Evolutionary conservation across 2,329 filamentous ascomycete genomes (phyloP).

Genomic region (Neonectria ditissima): DNA sequence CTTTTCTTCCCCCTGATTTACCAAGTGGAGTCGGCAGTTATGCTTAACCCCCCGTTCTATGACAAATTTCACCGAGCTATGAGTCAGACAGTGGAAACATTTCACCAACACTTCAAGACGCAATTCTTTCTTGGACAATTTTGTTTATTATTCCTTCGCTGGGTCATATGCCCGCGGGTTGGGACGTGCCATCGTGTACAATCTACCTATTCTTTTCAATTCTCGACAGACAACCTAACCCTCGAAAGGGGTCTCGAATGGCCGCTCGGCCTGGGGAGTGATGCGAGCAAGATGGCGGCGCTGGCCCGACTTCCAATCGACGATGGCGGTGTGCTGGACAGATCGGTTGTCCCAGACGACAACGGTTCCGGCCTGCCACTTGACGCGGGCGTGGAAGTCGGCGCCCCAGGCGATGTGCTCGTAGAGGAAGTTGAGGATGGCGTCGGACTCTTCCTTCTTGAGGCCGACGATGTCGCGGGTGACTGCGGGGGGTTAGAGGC

Average conservation of each 20-base stretch:
- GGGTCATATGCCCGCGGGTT: slow-evolving; percentile 5
- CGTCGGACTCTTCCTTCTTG: slow-evolving; percentile 89
- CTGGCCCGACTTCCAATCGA: slow-evolving; percentile 85
- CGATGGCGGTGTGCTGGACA: slow-evolving; percentile 80
- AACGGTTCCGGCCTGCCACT: slow-evolving; percentile 83
- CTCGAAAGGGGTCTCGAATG: slow-evolving; percentile 73
- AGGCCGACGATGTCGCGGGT: slow-evolving; percentile 83
- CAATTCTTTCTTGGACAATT: background rate
- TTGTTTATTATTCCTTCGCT: slow-evolving; percentile 23
- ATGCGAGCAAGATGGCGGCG: slow-evolving; percentile 84
- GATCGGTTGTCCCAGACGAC: slow-evolving; percentile 90
- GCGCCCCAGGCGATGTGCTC: slow-evolving; percentile 65
- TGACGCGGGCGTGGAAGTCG: slow-evolving; percentile 78
- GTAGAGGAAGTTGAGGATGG: slow-evolving; percentile 77
- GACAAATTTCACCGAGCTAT: background rate
- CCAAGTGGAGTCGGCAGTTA: slow-evolving; percentile 24
- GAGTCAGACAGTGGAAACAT: background rate
- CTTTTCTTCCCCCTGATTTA: background rate
- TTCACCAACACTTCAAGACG: background rate
- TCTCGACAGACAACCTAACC: slow-evolving; percentile 16
- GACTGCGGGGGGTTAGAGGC: slow-evolving; percentile 59
- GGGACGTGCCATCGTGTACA: background rate
- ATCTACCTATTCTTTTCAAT: slow-evolving; percentile 6
- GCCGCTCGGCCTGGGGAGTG: slow-evolving; percentile 83
- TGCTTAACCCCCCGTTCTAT: background rate